Conservation (phyloP, 257 asterid species). For the Fraxinus pennsylvanica region DNA sequence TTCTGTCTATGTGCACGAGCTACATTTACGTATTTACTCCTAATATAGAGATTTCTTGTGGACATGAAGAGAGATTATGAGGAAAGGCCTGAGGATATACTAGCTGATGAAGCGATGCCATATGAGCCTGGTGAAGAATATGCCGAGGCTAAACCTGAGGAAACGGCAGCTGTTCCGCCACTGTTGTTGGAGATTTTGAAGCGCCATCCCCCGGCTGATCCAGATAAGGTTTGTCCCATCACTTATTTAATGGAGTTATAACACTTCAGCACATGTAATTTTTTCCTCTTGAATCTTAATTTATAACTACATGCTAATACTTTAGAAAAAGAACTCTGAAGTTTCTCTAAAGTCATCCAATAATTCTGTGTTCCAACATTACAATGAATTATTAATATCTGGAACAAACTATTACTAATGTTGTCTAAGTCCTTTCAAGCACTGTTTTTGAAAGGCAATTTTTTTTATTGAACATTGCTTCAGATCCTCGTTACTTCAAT, state of each 20-base stretch:
- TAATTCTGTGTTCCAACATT: too few relatives aligned
- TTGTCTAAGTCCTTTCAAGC: too few relatives aligned
- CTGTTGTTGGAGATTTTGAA: conserved; percentile 49
- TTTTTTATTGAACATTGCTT: too few relatives aligned
- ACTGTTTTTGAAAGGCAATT: too few relatives aligned
- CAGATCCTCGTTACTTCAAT: too few relatives aligned
- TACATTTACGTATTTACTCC: neutral
- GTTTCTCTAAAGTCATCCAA: too few relatives aligned
- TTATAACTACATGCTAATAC: too few relatives aligned
- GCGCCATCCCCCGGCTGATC: conserved; percentile 44
- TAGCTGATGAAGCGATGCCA: conserved; percentile 46
- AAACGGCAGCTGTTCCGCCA: conserved; percentile 51
- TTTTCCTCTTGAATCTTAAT: neutral
- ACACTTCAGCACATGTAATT: neutral
- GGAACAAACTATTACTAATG: too few relatives aligned
- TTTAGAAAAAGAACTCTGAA: too few relatives aligned
- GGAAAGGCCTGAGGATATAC: conserved; percentile 47
- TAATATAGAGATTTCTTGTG: conserved; percentile 36
- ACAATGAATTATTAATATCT: too few relatives aligned
- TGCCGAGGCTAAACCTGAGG: conserved; percentile 39
- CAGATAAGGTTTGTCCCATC: conserved; percentile 35
- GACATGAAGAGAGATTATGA: conserved; percentile 43
- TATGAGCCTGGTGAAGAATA: conserved; percentile 44
- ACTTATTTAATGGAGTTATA: neutral
- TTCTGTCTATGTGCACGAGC: too few relatives aligned